These are phyloP conservation scores for Leccinum boreale DNA, from an alignment of 768 basidiomycete species.

Conservation along the genomic window DNA sequence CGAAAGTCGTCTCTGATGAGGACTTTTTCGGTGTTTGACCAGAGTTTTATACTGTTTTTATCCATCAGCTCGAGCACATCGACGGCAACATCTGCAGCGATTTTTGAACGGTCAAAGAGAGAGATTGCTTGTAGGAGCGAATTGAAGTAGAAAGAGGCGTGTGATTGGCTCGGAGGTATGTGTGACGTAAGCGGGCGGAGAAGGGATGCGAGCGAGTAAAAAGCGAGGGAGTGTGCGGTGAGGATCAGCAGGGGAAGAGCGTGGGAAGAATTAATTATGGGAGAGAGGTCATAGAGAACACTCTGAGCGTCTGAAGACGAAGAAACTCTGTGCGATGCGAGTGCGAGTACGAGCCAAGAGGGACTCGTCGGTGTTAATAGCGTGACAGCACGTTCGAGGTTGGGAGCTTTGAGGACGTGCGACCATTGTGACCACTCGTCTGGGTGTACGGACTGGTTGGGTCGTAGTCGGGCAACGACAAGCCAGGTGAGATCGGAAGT, in stretches of 20 bases:
- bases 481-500: conserved; percentile 42
- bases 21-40: conserved; percentile 38
- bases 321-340: conserved; percentile 46
- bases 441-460: conserved; percentile 22
- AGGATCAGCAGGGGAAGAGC: conserved; percentile 14
- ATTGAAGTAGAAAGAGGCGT: conserved; percentile 43
- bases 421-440: conserved; percentile 42
- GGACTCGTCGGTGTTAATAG: conserved; percentile 33
- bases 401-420: conserved; percentile 31
- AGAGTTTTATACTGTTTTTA: conserved; percentile 33
- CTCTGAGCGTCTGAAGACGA: conserved; percentile 44
- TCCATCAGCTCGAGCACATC: conserved; percentile 47
- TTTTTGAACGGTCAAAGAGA: conserved; percentile 37
- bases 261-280: conserved; percentile 7
- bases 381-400: conserved; percentile 32
- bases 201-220: conserved; percentile 45
- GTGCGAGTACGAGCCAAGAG: conserved; percentile 52
- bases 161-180: conserved; percentile 26
- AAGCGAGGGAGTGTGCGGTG: conserved; percentile 45
- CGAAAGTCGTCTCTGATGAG: conserved; percentile 52
- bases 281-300: conserved; percentile 42
- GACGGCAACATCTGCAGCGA: conserved; percentile 39
- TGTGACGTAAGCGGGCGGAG: conserved; percentile 43
- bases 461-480: conserved; percentile 31
- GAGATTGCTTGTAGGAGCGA: conserved; percentile 52